Percentiles rank a stretch among this genome's conserved stretches.
Conservation (phyloP, 2,329 filamentous ascomycete species). For the Podosphaera fusca region DNA sequence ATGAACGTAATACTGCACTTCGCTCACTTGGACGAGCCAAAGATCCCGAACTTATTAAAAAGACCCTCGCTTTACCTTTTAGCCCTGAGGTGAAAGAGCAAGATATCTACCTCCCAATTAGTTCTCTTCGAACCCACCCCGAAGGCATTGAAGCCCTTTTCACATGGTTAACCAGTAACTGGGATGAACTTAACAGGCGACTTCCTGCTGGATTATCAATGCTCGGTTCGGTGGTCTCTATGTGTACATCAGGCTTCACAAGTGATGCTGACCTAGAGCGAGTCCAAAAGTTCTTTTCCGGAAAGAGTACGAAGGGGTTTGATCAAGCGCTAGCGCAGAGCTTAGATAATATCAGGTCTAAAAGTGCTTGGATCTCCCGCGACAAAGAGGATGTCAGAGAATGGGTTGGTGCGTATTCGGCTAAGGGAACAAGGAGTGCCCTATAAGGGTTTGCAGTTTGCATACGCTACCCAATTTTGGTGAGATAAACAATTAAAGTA, state of each 20-base stretch:
- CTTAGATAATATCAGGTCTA: conserved; percentile 62
- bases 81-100: conserved; percentile 75
- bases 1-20: conserved; percentile 81
- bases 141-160: conserved; percentile 64
- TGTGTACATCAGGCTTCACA: conserved; percentile 64
- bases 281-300: conserved; percentile 59
- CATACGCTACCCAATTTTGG: too few relatives aligned
- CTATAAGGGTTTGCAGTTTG: conserved; percentile 7
- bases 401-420: conserved; percentile 40
- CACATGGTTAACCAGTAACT: conserved; percentile 66
- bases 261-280: conserved; percentile 50
- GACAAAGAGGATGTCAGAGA: conserved; percentile 54
- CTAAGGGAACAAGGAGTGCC: conserved; percentile 13
- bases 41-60: conserved; percentile 57
- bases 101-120: conserved; percentile 76
- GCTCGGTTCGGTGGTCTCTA: conserved; percentile 61
- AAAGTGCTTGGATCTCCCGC: conserved; percentile 57
- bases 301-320: conserved; percentile 68
- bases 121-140: conserved; percentile 52
- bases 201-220: conserved; percentile 73
- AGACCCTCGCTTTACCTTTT: conserved; percentile 52
- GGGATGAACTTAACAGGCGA: conserved; percentile 61
- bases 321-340: conserved; percentile 80
- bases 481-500: too few relatives aligned
- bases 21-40: conserved; percentile 61